Conservation (phyloP, 1,284 basidiomycete species). For the Puccinia novopanici region DNA sequence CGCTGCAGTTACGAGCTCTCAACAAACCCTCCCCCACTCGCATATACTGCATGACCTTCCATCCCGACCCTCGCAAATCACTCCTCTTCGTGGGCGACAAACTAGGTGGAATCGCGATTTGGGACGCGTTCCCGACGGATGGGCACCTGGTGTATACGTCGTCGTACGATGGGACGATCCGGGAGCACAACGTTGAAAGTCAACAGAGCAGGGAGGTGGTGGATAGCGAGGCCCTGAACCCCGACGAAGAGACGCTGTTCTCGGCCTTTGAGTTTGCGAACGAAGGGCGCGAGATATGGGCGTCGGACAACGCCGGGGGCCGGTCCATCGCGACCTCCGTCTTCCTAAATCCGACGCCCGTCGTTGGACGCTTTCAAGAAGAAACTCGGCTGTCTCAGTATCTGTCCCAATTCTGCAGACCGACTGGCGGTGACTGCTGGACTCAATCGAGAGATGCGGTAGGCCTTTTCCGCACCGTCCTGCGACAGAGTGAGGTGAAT, state of each 20-base stretch:
- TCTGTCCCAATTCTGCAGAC: conserved; percentile 27
- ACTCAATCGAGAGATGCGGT: conserved; percentile 47
- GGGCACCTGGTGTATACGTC: conserved; percentile 28
- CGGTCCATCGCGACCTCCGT: conserved; percentile 35
- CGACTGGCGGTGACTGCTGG: conserved; percentile 44
- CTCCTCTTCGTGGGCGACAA: conserved; percentile 43
- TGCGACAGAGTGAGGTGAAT: too few relatives aligned
- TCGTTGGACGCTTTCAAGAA: conserved; percentile 33
- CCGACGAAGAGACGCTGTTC: conserved; percentile 19
- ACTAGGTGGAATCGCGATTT: conserved; percentile 33
- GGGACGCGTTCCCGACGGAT: conserved; percentile 35
- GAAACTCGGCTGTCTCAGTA: conserved; percentile 45
- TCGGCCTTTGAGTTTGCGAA: conserved; percentile 46
- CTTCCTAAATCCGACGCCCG: conserved; percentile 22
- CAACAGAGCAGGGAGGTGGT: conserved; percentile 44
- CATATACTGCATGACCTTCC: conserved; percentile 45
- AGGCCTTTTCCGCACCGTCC: neutral
- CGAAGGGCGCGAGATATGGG: conserved; percentile 32
- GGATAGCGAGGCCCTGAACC: neutral
- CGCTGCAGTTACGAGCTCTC: neutral
- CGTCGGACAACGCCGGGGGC: conserved; percentile 39
- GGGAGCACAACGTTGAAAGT: conserved; percentile 42
- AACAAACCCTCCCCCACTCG: conserved; percentile 39
- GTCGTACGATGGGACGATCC: conserved; percentile 41
- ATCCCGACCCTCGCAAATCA: conserved; percentile 27